phyloP scores from a whole-genome alignment of 768 basidiomycete species.

The Russula sp. region DNA sequence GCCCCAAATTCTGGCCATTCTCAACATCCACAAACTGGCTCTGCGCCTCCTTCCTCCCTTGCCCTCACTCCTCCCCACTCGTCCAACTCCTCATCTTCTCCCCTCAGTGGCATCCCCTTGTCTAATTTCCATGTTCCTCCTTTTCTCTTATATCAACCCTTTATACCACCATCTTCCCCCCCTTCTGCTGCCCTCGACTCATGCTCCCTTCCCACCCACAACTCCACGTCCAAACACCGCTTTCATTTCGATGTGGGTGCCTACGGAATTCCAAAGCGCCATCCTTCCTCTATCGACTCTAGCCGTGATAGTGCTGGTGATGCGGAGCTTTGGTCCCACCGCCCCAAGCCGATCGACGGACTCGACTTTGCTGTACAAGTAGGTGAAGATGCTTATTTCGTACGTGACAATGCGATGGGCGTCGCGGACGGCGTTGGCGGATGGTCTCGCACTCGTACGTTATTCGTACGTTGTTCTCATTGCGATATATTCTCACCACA shows the following conservation, averaged over 20 bases:
- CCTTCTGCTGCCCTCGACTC: constrained; percentile 18
- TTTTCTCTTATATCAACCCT: constrained; percentile 29
- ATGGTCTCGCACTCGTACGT: constrained; percentile 51
- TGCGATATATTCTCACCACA: not conserved
- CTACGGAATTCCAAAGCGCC: constrained; percentile 73
- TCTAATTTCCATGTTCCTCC: constrained; percentile 35
- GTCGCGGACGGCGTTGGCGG: constrained; percentile 95
- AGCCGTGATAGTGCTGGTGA: constrained; percentile 24
- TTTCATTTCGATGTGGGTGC: constrained; percentile 69
- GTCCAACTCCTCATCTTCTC: constrained; percentile 26
- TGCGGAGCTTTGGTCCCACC: constrained; percentile 11
- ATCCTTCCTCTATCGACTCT: constrained; percentile 13
- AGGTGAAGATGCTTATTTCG: constrained; percentile 89
- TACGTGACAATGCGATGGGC: constrained; percentile 79
- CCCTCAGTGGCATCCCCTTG: constrained; percentile 29
- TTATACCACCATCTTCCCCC: constrained; percentile 18
- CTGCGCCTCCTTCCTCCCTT: constrained; percentile 34
- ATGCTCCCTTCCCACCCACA: constrained; percentile 18
- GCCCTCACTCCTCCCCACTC: constrained; percentile 40
- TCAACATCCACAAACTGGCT: constrained; percentile 29
- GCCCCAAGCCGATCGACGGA: constrained; percentile 26
- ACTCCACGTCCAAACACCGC: constrained; percentile 29
- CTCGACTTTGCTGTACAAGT: constrained; percentile 62
- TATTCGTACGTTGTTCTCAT: constrained; percentile 1
- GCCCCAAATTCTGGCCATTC: constrained; percentile 27